A percentile compares a stretch with the other conserved stretches of the same genome.
phyloP scores from a whole-genome alignment of 768 basidiomycete genomes.

The Lepiota venenata region DNA sequence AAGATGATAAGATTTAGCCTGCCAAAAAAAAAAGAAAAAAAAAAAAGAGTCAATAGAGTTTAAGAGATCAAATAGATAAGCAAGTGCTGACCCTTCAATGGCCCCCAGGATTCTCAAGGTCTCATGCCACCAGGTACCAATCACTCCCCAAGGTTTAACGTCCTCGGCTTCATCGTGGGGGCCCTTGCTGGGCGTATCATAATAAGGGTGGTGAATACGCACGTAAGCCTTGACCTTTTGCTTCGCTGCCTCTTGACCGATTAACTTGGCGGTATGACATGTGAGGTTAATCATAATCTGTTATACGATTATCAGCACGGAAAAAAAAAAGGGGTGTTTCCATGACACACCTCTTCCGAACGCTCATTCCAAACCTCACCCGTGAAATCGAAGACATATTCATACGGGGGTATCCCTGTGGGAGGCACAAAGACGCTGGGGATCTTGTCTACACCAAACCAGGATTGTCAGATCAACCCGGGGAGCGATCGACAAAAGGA shows the following conservation, averaged over 20 bases:
- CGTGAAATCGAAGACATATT: conserved; percentile 83
- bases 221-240: conserved; percentile 78
- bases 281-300: conserved; percentile 81
- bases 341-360: conserved; percentile 58
- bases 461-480: conserved; percentile 5
- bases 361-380: conserved; percentile 78
- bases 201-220: conserved; percentile 75
- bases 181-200: conserved; percentile 68
- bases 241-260: conserved; percentile 77
- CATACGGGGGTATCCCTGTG: conserved; percentile 63
- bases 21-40: too few relatives aligned
- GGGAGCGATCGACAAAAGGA: conserved; percentile 8
- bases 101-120: conserved; percentile 70
- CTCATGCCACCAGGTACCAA: conserved; percentile 91
- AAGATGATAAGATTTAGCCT: conserved; percentile 82
- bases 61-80: conserved; percentile 7
- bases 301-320: neutral
- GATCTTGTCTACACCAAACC: conserved; percentile 51
- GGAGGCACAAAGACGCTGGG: conserved; percentile 68
- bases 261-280: conserved; percentile 59
- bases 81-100: conserved; percentile 57
- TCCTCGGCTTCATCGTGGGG: conserved; percentile 70
- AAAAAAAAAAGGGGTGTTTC: conserved; percentile 1
- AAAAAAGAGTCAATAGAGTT: conserved; percentile 13
- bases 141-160: conserved; percentile 62